Base-by-base conservation (phyloP, 768 basidiomycete genomes). In the Stropharia rugosoannulata region DNA sequence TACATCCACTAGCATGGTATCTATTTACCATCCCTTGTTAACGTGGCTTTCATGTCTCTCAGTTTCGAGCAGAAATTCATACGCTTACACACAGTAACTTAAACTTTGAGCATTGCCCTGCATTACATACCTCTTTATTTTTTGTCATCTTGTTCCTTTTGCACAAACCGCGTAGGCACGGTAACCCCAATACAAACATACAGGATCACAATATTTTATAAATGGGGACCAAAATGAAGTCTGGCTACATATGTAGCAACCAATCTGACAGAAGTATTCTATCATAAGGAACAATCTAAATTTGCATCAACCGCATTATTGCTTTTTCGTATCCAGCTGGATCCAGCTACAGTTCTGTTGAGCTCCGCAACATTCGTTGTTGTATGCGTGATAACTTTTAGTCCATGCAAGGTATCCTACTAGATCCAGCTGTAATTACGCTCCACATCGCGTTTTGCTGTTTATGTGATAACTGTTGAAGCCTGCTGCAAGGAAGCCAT, bases 1-100 rank as follows among this genome's bases (percentile, higher is more conserved):
- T 22, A 22, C 4, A 46, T 51, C 25, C 22, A 46, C 29, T 60
- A 54, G 59, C 43, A 55, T 42, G 52, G 51, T 59, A 49, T 56
- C 59, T 59, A 19, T 61, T 63, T 54, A 46, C 48, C 36, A 54
- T 51, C 43, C 42, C 54, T 45, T 55, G 49, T 56, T 49, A 51
- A 46, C 50, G 32, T 32, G 49, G 49, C 32, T 35, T 38, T 22
- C 45, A 29, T 19, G 45, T 51, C 40, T 49, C 38, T 16, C 54
- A 49, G 19, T 5, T 45, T 45, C 46, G 53, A 25, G 27, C 36
- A 46, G 49, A 18, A 40, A 39, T 49, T 15, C 49, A 55, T 58
- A 32, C 43, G 16, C 25, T 45, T 16, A 22, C 29, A 35, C 55
- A 29, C 29, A 32, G 6, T 32, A 32, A 32, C 29, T 32, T 32